Evolutionary conservation across 2,329 filamentous ascomycete genomes (phyloP).

Genomic region (Hymenoscyphus fraxineus): DNA sequence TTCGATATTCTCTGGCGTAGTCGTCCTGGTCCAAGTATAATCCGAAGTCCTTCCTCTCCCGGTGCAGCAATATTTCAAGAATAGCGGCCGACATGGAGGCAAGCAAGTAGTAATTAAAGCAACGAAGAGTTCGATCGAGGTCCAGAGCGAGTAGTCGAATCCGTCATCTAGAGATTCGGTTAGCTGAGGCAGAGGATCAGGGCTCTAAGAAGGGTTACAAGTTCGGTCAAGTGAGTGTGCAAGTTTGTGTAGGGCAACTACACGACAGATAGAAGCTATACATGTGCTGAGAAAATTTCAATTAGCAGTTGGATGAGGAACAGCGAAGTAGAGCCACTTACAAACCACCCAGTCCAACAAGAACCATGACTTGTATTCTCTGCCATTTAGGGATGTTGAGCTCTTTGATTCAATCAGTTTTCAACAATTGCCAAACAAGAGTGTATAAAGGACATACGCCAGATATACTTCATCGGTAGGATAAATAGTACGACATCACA

Average conservation of each 20-base stretch:
- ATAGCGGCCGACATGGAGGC: constrained; percentile 8
- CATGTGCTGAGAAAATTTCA: neutral
- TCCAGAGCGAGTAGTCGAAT: constrained; percentile 10
- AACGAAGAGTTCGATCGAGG: constrained; percentile 9
- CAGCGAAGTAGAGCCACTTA: neutral
- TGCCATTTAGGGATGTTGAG: constrained; percentile 6
- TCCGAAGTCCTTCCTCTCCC: neutral
- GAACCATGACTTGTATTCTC: constrained; percentile 8
- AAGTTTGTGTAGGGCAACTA: neutral
- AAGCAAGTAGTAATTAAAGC: constrained; percentile 6
- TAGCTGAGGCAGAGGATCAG: neutral
- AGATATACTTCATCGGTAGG: constrained; percentile 10
- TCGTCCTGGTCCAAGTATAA: neutral
- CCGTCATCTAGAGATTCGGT: constrained; percentile 6
- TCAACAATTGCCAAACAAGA: neutral
- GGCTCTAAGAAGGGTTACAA: neutral
- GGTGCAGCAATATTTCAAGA: constrained; percentile 1
- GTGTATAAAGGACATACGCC: constrained; percentile 1
- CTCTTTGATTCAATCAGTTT: neutral
- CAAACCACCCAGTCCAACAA: constrained; percentile 8
- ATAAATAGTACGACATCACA: constrained; percentile 6
- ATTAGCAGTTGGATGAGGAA: neutral
- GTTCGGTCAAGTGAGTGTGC: neutral
- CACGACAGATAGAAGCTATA: constrained; percentile 4
- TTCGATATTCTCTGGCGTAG: neutral